A percentile compares a stretch with the other conserved stretches of the same genome.
Conservation (phyloP, 495 filamentous ascomycete species). For the Geoglossum glabrum region DNA sequence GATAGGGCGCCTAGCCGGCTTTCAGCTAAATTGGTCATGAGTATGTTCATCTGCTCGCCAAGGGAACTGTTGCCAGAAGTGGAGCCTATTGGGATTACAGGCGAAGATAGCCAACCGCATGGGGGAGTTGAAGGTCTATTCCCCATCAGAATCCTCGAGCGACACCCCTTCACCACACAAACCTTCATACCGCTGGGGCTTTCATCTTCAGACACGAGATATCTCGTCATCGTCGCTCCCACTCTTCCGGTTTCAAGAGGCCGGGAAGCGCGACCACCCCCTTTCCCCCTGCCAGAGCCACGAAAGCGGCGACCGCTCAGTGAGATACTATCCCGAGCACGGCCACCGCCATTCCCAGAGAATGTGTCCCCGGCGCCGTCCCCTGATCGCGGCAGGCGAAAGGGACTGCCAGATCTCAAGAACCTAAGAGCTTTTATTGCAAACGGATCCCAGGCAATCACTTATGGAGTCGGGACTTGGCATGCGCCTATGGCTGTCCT, state of each 20-base stretch:
- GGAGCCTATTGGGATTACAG: not conserved
- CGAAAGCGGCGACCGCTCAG: constrained; percentile 17
- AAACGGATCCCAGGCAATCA: constrained; percentile 63
- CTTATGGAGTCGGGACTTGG: constrained; percentile 84
- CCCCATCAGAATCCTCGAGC: constrained; percentile 58
- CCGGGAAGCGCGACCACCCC: constrained; percentile 16
- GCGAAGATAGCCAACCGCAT: not conserved
- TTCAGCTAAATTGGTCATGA: constrained; percentile 44
- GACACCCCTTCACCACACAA: constrained; percentile 85
- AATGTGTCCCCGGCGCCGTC: constrained; percentile 10
- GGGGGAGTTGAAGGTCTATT: constrained; percentile 25
- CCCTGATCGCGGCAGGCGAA: constrained; percentile 6
- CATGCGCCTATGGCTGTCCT: constrained; percentile 93
- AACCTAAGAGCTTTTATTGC: constrained; percentile 62
- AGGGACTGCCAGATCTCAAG: constrained; percentile 52
- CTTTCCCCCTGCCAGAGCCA: constrained; percentile 17
- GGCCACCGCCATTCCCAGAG: constrained; percentile 22
- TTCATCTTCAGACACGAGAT: constrained; percentile 25
- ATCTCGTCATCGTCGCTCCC: constrained; percentile 85
- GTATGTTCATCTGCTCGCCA: constrained; percentile 77
- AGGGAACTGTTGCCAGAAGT: constrained; percentile 22
- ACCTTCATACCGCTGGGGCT: constrained; percentile 70
- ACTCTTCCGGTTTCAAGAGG: constrained; percentile 19
- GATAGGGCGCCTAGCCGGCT: constrained; percentile 38
- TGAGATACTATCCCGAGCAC: constrained; percentile 17